A percentile compares a stretch with the other conserved stretches of the same genome.
Conservation (phyloP, 306 rosid genomes). For the Mucuna pruriens region DNA sequence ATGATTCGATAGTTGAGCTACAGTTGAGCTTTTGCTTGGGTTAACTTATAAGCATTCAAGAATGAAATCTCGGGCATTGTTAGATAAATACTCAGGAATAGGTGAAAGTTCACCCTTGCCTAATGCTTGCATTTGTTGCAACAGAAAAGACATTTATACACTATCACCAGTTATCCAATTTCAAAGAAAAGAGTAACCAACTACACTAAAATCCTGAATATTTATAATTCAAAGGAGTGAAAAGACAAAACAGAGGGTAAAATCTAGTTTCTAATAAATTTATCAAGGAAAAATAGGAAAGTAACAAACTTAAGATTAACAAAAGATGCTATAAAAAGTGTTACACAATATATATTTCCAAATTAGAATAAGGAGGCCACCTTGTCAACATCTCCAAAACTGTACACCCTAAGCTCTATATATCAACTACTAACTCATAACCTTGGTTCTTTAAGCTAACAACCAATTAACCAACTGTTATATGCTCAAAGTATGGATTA, state of each 20-base stretch:
- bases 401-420: conserved; percentile 72
- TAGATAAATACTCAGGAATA: conserved; percentile 54
- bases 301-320: not conserved
- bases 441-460: conserved; percentile 52
- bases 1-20: conserved; percentile 52
- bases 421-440: conserved; percentile 66
- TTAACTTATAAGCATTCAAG: conserved; percentile 56
- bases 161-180: conserved; percentile 29
- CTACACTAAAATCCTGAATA: conserved; percentile 12
- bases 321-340: conserved; percentile 5
- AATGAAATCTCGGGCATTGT: conserved; percentile 58
- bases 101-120: conserved; percentile 55
- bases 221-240: not conserved
- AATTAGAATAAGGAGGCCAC: conserved; percentile 57
- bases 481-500: no score
- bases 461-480: conserved; percentile 51
- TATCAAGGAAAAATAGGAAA: conserved; percentile 25
- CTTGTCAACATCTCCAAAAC: conserved; percentile 62
- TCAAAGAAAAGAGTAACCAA: not conserved
- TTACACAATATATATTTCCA: conserved; percentile 61
- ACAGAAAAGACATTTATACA: conserved; percentile 5
- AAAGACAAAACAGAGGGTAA: not conserved
- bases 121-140: conserved; percentile 56
- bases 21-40: conserved; percentile 54
- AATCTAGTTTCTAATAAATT: not conserved